These are phyloP conservation scores for Hypholoma sublateritium DNA, from an alignment of 768 basidiomycete species.

Conservation along the genomic window DNA sequence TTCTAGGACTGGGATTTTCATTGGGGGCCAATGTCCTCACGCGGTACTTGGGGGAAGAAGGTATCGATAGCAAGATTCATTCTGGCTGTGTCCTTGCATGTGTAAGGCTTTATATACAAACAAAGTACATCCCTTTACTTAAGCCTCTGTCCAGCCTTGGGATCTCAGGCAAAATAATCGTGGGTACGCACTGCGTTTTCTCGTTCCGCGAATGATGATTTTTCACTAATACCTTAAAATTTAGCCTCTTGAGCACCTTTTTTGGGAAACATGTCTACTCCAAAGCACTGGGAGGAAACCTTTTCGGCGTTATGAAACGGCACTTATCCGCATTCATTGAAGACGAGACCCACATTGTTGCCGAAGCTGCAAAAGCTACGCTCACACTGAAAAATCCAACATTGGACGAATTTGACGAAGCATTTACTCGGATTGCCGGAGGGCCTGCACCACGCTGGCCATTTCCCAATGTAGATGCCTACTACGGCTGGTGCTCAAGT, in stretches of 20 bases:
- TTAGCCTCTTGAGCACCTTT: slow-evolving; percentile 55
- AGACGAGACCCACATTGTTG: slow-evolving; percentile 50
- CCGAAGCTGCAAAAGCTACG: slow-evolving; percentile 46
- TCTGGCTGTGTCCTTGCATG: slow-evolving; percentile 74
- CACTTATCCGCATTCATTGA: slow-evolving; percentile 48
- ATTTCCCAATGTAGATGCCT: slow-evolving; percentile 43
- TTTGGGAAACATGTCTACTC: slow-evolving; percentile 69
- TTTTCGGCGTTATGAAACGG: slow-evolving; percentile 54
- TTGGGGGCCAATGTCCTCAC: slow-evolving; percentile 91
- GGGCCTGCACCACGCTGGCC: slow-evolving; percentile 61
- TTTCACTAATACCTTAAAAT: slow-evolving; percentile 5
- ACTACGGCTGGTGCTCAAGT: slow-evolving; percentile 56
- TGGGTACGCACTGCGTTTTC: slow-evolving; percentile 24
- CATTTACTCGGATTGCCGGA: slow-evolving; percentile 66
- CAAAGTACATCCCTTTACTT: neutral
- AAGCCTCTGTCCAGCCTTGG: slow-evolving; percentile 44
- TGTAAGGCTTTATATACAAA: slow-evolving; percentile 42
- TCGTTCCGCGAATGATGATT: too few species aligned
- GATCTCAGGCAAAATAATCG: slow-evolving; percentile 48
- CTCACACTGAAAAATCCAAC: slow-evolving; percentile 51
- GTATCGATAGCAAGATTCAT: slow-evolving; percentile 55
- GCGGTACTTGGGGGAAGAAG: slow-evolving; percentile 87
- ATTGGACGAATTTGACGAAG: slow-evolving; percentile 57
- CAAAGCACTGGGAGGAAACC: slow-evolving; percentile 75
- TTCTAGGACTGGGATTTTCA: slow-evolving; percentile 92